Base-by-base conservation (phyloP, 768 basidiomycete species). In the Tylopilus rubrobrunneus region DNA sequence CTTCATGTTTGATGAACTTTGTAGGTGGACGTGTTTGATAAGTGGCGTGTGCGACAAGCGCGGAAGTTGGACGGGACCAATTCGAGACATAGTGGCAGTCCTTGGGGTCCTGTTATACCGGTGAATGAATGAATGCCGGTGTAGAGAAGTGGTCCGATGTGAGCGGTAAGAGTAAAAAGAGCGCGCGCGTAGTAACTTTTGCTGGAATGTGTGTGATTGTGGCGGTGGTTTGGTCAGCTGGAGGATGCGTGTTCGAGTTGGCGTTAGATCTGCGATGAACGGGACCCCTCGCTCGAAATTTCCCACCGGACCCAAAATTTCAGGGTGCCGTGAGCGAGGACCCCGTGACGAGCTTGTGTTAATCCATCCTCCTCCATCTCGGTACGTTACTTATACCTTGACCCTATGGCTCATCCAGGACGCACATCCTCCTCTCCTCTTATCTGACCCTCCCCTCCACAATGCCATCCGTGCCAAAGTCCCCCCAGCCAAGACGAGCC, bases 391-490 rank as follows among this genome's bases (percentile, higher is more conserved):
- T 68, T 68, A 68, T 68, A 68, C 67, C 61, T 57, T 52, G 56
- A 46, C 57, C 58, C 56, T 55, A 67, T 69, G 58, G 50, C 56
- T 55, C 37, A 31, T 31, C 31, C 31, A 25, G 25, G 25, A 31
- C 31, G 52, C 49, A 48, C 57, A 52, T 55, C 57, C 60, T 44
- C 54, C 52, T 52, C 48, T 42, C 59, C 50, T 25, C 48, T 53
- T 15, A 37, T 37, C 50, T 53, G 40, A 37, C 41, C 19, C 6
- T 21, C 39, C 33, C 17, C 37, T 25, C 31, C 2, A 28, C 15
- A 60, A 70, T 72, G 71, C 67, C 68, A 43, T 70, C 76, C 7
- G 62, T 69, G 3, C 73, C 77, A 33, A 80, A 77, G 67, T 70
- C 73, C 19, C 67, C 68, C 0, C 77, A 48, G 65, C 69, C 34